Base-by-base conservation (phyloP, 2,329 filamentous ascomycete species). In the Septoria linicola region DNA sequence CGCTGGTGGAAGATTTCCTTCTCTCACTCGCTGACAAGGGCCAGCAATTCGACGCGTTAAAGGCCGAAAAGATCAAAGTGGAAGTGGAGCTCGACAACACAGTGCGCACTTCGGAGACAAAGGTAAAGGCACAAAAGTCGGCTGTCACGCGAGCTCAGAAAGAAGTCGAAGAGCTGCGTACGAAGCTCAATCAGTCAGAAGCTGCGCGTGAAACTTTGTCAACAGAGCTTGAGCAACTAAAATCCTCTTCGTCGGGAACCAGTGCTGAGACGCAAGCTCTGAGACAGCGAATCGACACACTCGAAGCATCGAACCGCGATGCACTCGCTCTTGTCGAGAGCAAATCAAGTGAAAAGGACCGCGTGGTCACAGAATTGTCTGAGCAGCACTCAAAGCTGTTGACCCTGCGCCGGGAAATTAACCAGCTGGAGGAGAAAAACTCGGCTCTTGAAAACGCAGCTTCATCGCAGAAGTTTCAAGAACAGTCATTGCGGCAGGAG, bases 71-170 rank as follows among this genome's bases (percentile, higher is more conserved):
- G 73, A 79, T 96, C 37, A 85, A 89, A 60, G 76, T 88, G 39
- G 89, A 96, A 64, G 93, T 99, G 37, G 91, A 97, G 74, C 80
- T 97, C 6, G 93, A 99, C 70, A 93, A 89, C 70, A 87, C 86
- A 14, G 85, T 96, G 41, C 85, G 90, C 62, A 87, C 82, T 59
- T 85, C 87, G 53, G 92, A 97, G 67, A 83, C 86, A 19, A 88
- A 90, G 70, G 84, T 85, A 59, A 89, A 92, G 66, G 82, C 84
- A 7, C 83, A 93, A 68, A 95, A 93, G 72, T 78, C 81, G 4
- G 88, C 87, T 1, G 81, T 89, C 37, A 89, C 95, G 56, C 92
- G 92, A 68, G 85, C 87, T 8, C 78, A 91, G 54, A 87, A 88
- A 59, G 91, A 96, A 59, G 81, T 91, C 1, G 87, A 92, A 62